Evolutionary conservation across 208 protist genomes (phyloP).

Genomic region (Trypanosoma vivax): DNA sequence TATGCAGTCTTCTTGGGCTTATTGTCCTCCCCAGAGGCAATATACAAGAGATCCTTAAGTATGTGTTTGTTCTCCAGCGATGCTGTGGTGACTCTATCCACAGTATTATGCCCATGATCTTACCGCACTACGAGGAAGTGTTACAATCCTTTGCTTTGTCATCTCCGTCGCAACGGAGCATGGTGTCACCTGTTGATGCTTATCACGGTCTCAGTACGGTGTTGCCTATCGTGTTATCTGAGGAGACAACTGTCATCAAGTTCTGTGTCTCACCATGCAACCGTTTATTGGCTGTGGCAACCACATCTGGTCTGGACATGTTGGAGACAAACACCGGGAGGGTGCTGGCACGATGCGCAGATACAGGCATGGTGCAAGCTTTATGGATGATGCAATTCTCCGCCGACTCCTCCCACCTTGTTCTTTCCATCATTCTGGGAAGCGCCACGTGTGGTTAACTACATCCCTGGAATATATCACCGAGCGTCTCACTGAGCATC

Average conservation of each 20-base stretch:
- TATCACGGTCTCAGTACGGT: conserved; percentile 40
- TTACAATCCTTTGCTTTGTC: conserved; percentile 37
- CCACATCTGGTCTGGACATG: conserved; percentile 31
- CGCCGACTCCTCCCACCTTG: conserved; percentile 40
- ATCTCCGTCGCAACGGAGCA: conserved; percentile 22
- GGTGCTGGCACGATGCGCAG: conserved; percentile 25
- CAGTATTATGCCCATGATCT: conserved; percentile 16
- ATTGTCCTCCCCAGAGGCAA: conserved; percentile 47
- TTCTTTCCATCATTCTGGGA: conserved; percentile 48
- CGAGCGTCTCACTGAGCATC: conserved; percentile 29
- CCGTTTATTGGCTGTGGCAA: conserved; percentile 45
- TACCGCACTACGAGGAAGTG: conserved; percentile 45
- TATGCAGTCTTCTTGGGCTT: conserved; percentile 49
- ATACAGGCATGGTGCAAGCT: conserved; percentile 18
- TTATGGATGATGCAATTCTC: conserved; percentile 61
- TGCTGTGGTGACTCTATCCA: conserved; percentile 15
- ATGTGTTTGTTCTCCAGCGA: conserved; percentile 50
- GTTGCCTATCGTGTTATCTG: conserved; percentile 46
- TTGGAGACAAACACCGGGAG: conserved; percentile 34
- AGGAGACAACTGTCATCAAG: conserved; percentile 49
- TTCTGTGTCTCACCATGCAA: conserved; percentile 75
- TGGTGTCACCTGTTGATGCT: conserved; percentile 63
- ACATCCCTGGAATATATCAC: conserved; percentile 26
- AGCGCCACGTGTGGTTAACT: conserved; percentile 46
- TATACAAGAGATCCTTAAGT: conserved; percentile 57